phyloP scores from a whole-genome alignment of 257 asterid species.

The Gentiana macrophylla region DNA sequence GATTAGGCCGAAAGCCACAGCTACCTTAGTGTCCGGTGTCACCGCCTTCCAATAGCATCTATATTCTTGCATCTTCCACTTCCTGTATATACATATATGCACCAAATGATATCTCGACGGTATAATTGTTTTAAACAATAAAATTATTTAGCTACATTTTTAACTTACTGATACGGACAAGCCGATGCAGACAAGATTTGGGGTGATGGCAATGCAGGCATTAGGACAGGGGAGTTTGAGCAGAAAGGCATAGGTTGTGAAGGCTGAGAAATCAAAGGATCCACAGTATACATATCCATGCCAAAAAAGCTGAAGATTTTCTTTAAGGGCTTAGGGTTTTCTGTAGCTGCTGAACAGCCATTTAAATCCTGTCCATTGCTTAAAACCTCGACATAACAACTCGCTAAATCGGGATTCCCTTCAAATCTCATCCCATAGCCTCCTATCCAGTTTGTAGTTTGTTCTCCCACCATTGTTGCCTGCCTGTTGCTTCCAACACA shows the following conservation, averaged over 20 bases:
- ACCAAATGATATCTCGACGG: too few species aligned
- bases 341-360: slow-evolving; percentile 50
- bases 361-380: slow-evolving; percentile 30
- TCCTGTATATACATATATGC: slow-evolving; percentile 25
- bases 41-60: slow-evolving; percentile 76
- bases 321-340: slow-evolving; percentile 34
- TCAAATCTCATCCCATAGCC: slow-evolving; percentile 49
- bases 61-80: slow-evolving; percentile 67
- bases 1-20: slow-evolving; percentile 46
- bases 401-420: slow-evolving; percentile 53
- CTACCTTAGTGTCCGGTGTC: slow-evolving; percentile 68
- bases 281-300: slow-evolving; percentile 58
- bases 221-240: slow-evolving; percentile 28
- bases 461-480: slow-evolving; percentile 45
- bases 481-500: slow-evolving; percentile 74
- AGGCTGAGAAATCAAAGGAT: slow-evolving; percentile 77
- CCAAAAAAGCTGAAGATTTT: slow-evolving; percentile 52
- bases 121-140: too few species aligned
- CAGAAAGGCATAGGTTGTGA: slow-evolving; percentile 58
- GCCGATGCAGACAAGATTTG: slow-evolving; percentile 61
- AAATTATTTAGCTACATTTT: neutral
- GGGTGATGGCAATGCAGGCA: slow-evolving; percentile 22
- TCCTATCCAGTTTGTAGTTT: slow-evolving; percentile 71
- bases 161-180: slow-evolving; percentile 71
- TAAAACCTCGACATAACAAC: slow-evolving; percentile 56